Percentiles rank a stretch among this genome's conserved stretches.
Evolutionary conservation across 140 eudicot species (phyloP).

Genomic region (Bidens hawaiensis): DNA sequence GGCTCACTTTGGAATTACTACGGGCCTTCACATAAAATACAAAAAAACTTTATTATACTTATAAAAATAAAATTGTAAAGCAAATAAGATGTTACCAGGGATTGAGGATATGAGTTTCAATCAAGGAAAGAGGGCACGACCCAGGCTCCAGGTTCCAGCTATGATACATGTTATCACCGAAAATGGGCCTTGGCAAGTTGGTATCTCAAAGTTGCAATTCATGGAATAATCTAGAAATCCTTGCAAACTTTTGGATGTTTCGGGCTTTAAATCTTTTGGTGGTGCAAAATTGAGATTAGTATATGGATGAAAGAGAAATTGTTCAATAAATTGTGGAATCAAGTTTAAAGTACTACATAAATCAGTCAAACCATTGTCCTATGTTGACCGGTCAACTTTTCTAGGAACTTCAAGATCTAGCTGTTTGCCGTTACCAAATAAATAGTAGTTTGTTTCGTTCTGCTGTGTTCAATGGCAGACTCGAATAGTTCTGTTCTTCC

Average conservation of each 20-base stretch:
- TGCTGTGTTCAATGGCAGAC: too few relatives aligned
- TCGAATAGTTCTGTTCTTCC: too few relatives aligned
- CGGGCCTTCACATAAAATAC: too few relatives aligned
- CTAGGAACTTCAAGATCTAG: conserved; percentile 43
- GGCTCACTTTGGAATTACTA: too few relatives aligned
- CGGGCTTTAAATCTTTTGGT: conserved; percentile 41
- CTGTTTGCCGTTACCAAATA: conserved; percentile 38
- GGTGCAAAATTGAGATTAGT: conserved; percentile 42
- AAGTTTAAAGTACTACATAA: conserved; percentile 39
- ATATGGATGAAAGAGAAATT: conserved; percentile 45
- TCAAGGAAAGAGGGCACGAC: conserved; percentile 44
- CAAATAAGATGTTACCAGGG: conserved; percentile 43
- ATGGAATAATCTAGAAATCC: conserved; percentile 47
- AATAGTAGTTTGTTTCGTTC: conserved; percentile 43
- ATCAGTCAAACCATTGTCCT: conserved; percentile 43
- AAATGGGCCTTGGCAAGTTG: conserved; percentile 52
- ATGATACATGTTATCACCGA: conserved; percentile 40
- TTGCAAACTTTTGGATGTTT: conserved; percentile 41
- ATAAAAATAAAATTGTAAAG: too few relatives aligned
- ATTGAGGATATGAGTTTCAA: conserved; percentile 48
- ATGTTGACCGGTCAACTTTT: conserved; percentile 42
- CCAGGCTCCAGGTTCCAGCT: conserved; percentile 55
- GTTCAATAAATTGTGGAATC: conserved; percentile 59
- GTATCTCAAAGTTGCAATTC: conserved; percentile 50
- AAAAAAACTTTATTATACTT: too few relatives aligned